Conservation (phyloP, 2,329 filamentous ascomycete species). For the Alternaria atra region DNA sequence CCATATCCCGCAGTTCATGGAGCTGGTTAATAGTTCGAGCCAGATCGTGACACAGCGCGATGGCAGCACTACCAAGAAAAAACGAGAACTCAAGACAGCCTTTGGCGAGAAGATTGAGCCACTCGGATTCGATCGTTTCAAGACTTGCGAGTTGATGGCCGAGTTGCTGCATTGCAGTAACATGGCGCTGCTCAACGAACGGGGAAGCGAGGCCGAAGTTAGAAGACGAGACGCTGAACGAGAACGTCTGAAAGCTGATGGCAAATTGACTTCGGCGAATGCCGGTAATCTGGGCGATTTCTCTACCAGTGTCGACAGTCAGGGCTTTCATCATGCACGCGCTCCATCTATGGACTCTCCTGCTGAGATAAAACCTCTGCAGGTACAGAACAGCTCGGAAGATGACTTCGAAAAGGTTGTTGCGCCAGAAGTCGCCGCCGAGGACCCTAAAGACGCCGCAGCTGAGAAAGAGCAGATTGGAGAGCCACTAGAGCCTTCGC, state of each 20-base stretch:
- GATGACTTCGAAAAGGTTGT: conserved; percentile 94
- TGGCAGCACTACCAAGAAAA: conserved; percentile 69
- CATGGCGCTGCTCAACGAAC: conserved; percentile 94
- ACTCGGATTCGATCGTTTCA: conserved; percentile 96
- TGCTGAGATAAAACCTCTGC: conserved; percentile 74
- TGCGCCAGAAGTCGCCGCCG: conserved; percentile 73
- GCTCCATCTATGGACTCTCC: conserved; percentile 61
- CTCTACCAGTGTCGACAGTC: conserved; percentile 61
- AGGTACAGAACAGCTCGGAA: conserved; percentile 82
- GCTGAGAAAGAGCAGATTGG: conserved; percentile 61
- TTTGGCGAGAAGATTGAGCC: conserved; percentile 93
- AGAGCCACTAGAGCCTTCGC: conserved; percentile 49
- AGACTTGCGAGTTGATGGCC: conserved; percentile 98
- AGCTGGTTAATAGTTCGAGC: conserved; percentile 79
- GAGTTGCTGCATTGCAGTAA: conserved; percentile 98
- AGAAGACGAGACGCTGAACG: conserved; percentile 80
- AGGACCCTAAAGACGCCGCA: conserved; percentile 62
- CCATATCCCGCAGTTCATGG: conserved; percentile 94
- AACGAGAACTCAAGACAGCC: conserved; percentile 80
- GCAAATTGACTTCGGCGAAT: conserved; percentile 70
- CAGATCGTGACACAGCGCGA: conserved; percentile 66
- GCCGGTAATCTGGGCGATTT: conserved; percentile 66
- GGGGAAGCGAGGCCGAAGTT: conserved; percentile 88
- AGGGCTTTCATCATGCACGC: conserved; percentile 61
- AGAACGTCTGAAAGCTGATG: conserved; percentile 79